phyloP scores from a whole-genome alignment of 768 basidiomycete genomes.

The Auriscalpium orientale region DNA sequence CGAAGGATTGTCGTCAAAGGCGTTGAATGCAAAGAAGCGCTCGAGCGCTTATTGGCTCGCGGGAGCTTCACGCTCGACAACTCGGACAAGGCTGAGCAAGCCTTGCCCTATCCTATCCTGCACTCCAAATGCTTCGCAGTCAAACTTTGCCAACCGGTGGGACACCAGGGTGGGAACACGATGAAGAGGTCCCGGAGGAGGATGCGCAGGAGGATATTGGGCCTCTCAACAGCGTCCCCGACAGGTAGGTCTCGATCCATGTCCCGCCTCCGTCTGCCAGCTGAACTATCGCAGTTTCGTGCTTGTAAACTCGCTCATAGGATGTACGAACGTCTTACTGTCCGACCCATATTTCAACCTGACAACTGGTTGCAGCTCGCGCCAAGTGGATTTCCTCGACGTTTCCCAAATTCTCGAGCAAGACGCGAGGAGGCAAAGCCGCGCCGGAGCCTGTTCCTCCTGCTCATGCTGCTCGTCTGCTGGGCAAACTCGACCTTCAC shows the following conservation, averaged over 20 bases:
- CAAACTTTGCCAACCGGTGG: slow-evolving; percentile 48
- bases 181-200: slow-evolving; percentile 33
- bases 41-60: too few species aligned
- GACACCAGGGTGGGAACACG: slow-evolving; percentile 53
- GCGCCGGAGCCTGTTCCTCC: slow-evolving; percentile 42
- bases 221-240: slow-evolving; percentile 39
- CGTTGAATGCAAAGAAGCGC: too few species aligned
- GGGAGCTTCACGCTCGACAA: too few species aligned
- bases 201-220: slow-evolving; percentile 15
- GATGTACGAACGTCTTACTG: slow-evolving; percentile 39
- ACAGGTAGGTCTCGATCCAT: slow-evolving; percentile 40
- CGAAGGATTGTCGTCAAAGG: too few species aligned
- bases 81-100: too few species aligned
- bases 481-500: slow-evolving; percentile 62
- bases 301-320: slow-evolving; percentile 58
- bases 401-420: slow-evolving; percentile 68
- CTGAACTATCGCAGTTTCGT: slow-evolving; percentile 39
- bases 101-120: too few species aligned
- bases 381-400: slow-evolving; percentile 58
- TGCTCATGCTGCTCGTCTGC: slow-evolving; percentile 56
- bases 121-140: background rate
- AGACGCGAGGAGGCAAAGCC: slow-evolving; percentile 51
- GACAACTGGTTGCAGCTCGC: slow-evolving; percentile 40
- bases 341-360: slow-evolving; percentile 9
- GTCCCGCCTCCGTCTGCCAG: background rate